These are phyloP conservation scores for Lactarius tabidus DNA, from an alignment of 768 basidiomycete species.

Conservation along the genomic window DNA sequence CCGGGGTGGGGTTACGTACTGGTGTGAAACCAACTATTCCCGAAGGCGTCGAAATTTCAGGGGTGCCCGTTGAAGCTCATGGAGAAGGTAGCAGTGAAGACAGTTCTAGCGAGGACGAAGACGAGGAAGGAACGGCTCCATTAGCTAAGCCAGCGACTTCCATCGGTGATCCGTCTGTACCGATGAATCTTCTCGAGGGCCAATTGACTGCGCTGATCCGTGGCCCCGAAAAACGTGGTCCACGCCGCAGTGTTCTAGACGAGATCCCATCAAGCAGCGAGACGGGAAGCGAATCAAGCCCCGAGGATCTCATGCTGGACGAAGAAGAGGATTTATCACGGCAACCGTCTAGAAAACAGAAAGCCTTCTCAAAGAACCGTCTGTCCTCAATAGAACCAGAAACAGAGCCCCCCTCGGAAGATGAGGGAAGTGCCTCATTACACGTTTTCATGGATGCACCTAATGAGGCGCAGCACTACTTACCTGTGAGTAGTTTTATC, in stretches of 20 bases:
- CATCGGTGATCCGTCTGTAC: background rate
- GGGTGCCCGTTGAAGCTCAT: slow-evolving; percentile 15
- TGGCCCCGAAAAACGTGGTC: slow-evolving; percentile 15
- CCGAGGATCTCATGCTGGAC: slow-evolving; percentile 19
- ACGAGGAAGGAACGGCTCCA: background rate
- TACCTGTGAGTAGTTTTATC: slow-evolving; percentile 9
- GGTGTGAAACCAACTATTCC: background rate
- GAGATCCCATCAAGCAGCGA: slow-evolving; percentile 24
- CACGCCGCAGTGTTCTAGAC: slow-evolving; percentile 20
- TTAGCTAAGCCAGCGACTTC: background rate
- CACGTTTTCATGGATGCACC: slow-evolving; percentile 22
- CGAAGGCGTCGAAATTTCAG: slow-evolving; percentile 16
- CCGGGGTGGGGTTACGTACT: background rate
- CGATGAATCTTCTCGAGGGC: slow-evolving; percentile 3
- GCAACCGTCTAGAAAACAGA: slow-evolving; percentile 6
- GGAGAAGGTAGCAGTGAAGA: slow-evolving; percentile 25
- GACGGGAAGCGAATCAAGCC: slow-evolving; percentile 9
- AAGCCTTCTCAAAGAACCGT: background rate
- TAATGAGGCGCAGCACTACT: background rate
- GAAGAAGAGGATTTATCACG: slow-evolving; percentile 23
- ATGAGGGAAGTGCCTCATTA: slow-evolving; percentile 7
- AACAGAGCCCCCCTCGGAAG: slow-evolving; percentile 9
- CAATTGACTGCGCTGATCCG: slow-evolving; percentile 15
- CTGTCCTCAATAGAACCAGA: slow-evolving; percentile 11
- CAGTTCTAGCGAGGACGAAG: slow-evolving; percentile 13